phyloP scores from a whole-genome alignment of 352 stramenopile species.

The Phytophthora hibernalis region DNA sequence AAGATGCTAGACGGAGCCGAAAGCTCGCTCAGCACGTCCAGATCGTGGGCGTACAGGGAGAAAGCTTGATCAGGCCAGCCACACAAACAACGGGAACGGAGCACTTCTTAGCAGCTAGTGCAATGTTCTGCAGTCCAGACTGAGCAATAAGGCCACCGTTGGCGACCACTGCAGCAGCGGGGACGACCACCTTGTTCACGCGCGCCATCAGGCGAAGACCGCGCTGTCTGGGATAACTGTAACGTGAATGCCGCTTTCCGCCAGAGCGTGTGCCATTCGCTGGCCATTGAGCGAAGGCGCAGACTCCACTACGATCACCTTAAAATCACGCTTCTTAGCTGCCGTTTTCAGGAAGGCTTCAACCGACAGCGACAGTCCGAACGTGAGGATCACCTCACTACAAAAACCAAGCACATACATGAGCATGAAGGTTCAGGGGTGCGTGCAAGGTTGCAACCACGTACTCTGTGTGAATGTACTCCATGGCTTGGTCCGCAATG shows the following conservation, averaged over 20 bases:
- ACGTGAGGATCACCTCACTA: constrained; percentile 97
- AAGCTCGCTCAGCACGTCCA: constrained; percentile 96
- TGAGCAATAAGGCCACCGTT: constrained; percentile 97
- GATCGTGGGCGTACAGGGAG: constrained; percentile 97
- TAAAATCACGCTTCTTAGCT: constrained; percentile 94
- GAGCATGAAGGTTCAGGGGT: not conserved
- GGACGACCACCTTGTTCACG: constrained; percentile 98
- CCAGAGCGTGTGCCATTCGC: constrained; percentile 87
- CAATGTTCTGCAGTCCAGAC: constrained; percentile 95
- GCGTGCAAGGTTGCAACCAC: constrained; percentile 16
- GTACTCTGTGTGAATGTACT: constrained; percentile 97
- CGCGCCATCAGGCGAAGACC: constrained; percentile 98
- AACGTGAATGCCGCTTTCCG: constrained; percentile 92
- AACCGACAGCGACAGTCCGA: constrained; percentile 92
- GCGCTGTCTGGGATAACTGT: constrained; percentile 97
- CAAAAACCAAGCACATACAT: constrained; percentile 5
- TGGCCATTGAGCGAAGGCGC: constrained; percentile 94
- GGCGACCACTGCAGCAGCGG: constrained; percentile 95
- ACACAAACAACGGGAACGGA: constrained; percentile 97
- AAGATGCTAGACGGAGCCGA: constrained; percentile 87
- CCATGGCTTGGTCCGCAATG: constrained; percentile 96
- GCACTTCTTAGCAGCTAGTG: constrained; percentile 96
- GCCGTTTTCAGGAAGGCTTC: constrained; percentile 92
- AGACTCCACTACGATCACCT: constrained; percentile 95
- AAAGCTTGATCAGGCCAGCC: constrained; percentile 98